Percentiles rank a stretch among this genome's conserved stretches.
phyloP scores from a whole-genome alignment of 2,329 filamentous ascomycete species.

The Aureobasidium sp. region DNA sequence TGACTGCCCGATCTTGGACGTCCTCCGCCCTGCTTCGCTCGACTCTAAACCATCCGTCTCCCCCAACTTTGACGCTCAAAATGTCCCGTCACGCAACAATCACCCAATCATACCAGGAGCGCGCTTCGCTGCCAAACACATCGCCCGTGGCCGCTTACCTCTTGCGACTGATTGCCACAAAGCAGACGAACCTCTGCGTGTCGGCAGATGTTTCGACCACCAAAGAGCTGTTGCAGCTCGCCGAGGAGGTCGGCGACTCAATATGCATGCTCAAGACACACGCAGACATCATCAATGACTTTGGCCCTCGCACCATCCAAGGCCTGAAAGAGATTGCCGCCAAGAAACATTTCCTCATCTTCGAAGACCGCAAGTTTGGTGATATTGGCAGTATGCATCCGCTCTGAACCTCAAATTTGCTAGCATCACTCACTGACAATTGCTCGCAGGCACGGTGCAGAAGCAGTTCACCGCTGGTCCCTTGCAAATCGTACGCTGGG shows the following conservation, averaged over 20 bases:
- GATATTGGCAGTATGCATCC: slow-evolving; percentile 44
- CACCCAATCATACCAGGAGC: slow-evolving; percentile 36
- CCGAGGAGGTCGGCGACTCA: slow-evolving; percentile 50
- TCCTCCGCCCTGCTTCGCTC: neutral
- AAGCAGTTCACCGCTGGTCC: slow-evolving; percentile 46
- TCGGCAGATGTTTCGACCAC: slow-evolving; percentile 51
- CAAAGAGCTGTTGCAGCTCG: slow-evolving; percentile 45
- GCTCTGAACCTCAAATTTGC: neutral
- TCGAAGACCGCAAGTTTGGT: slow-evolving; percentile 48
- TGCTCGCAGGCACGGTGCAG: slow-evolving; percentile 40
- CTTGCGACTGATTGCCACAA: slow-evolving; percentile 40
- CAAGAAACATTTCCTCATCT: slow-evolving; percentile 44
- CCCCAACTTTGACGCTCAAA: neutral
- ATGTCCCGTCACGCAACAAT: slow-evolving; percentile 29
- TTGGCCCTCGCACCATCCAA: slow-evolving; percentile 46
- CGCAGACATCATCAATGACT: slow-evolving; percentile 54
- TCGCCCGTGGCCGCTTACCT: slow-evolving; percentile 41
- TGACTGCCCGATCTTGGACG: neutral
- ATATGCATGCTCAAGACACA: slow-evolving; percentile 55
- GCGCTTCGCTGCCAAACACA: slow-evolving; percentile 34
- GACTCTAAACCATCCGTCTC: neutral
- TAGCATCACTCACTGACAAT: neutral
- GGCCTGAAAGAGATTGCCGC: slow-evolving; percentile 39
- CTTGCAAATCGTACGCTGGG: slow-evolving; percentile 43
- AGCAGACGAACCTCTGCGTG: slow-evolving; percentile 44